Percentiles rank a stretch among this genome's conserved stretches.
These are phyloP conservation scores for Fusarium scirpi DNA, from an alignment of 2,329 filamentous ascomycete genomes.

Conservation along the genomic window DNA sequence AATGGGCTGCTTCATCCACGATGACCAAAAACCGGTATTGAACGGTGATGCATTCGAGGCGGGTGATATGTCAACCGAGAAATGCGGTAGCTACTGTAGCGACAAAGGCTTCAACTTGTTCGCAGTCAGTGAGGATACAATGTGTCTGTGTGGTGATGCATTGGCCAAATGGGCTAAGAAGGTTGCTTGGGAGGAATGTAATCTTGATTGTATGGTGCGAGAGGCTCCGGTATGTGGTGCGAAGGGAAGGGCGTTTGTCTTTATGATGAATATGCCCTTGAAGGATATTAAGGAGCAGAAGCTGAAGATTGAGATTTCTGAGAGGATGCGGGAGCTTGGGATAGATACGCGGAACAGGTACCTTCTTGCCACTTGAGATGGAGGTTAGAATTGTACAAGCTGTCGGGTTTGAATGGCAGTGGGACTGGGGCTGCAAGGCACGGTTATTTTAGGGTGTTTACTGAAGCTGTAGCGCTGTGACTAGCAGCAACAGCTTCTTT, in stretches of 20 bases:
- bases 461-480: neutral
- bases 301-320: neutral
- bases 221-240: neutral
- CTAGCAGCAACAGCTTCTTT: rapidly evolving
- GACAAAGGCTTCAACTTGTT: neutral
- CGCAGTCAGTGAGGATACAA: neutral
- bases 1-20: neutral
- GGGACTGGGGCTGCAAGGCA: too few relatives aligned
- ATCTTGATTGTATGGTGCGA: rapidly evolving
- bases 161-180: neutral
- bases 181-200: neutral
- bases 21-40: neutral
- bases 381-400: neutral
- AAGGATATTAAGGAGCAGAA: neutral
- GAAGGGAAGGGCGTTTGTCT: neutral
- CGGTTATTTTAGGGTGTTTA: neutral
- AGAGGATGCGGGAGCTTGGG: neutral
- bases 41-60: too few relatives aligned
- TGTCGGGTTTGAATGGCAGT: too few relatives aligned
- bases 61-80: too few relatives aligned
- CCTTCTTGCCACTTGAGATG: neutral
- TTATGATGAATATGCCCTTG: neutral
- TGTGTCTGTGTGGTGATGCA: neutral
- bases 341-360: neutral
- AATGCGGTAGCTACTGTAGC: neutral